These are phyloP conservation scores for Lumnitzera racemosa DNA, from an alignment of 345 rosid species.

Conservation along the genomic window DNA sequence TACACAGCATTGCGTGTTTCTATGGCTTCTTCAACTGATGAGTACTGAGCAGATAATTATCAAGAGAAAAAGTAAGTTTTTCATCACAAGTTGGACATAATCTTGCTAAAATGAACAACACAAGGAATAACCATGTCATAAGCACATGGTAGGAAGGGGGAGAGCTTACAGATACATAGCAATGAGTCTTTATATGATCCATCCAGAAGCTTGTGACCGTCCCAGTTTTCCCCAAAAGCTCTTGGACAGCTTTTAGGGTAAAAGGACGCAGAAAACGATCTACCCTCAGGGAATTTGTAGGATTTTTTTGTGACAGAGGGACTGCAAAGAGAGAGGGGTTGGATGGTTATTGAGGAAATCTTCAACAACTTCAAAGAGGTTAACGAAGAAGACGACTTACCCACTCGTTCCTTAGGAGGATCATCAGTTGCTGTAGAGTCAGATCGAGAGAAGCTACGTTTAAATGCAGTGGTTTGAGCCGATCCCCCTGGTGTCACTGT, in stretches of 20 bases:
- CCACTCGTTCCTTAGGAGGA: constrained; percentile 72
- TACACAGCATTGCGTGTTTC: constrained; percentile 87
- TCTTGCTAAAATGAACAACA: not conserved
- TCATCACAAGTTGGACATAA: not conserved
- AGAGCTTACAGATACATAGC: constrained; percentile 75
- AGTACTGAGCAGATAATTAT: constrained; percentile 46
- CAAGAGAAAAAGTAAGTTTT: not conserved
- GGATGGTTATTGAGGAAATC: not conserved
- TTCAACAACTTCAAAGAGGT: not conserved
- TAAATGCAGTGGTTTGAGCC: constrained; percentile 32
- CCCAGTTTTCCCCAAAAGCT: constrained; percentile 87
- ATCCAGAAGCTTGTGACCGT: constrained; percentile 79
- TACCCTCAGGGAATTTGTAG: constrained; percentile 75
- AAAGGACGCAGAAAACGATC: constrained; percentile 94
- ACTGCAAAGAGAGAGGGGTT: constrained; percentile 33
- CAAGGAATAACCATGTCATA: not conserved
- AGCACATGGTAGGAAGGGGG: not conserved
- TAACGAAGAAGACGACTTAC: constrained; percentile 34
- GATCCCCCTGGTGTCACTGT: constrained; percentile 50
- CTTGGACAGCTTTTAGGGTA: constrained; percentile 95
- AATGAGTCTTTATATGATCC: constrained; percentile 97
- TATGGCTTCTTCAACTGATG: constrained; percentile 75
- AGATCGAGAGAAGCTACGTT: constrained; percentile 55
- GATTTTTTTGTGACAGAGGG: constrained; percentile 74
- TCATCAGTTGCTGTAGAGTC: constrained; percentile 59